phyloP scores from a whole-genome alignment of 2,329 filamentous ascomycete genomes.

The Trichoderma koningii region DNA sequence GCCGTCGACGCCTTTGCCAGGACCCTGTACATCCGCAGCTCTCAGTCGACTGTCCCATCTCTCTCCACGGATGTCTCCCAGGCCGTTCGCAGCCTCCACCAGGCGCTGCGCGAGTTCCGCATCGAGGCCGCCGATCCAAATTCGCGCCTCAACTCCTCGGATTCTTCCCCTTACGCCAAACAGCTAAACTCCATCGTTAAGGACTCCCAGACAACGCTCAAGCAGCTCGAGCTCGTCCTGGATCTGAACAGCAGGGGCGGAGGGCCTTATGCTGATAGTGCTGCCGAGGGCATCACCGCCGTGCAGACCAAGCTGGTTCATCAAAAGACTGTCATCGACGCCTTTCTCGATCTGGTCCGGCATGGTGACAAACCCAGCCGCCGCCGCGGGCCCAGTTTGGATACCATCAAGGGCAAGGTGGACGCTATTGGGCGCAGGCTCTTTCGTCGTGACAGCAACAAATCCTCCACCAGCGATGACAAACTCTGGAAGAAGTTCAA shows the following conservation, averaged over 20 bases:
- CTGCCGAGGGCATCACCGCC: constrained; percentile 45
- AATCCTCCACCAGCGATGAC: constrained; percentile 48
- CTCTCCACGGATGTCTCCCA: constrained; percentile 53
- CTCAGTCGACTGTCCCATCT: constrained; percentile 46
- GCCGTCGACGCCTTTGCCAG: constrained; percentile 58
- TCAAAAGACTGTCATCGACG: constrained; percentile 56
- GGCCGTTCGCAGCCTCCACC: constrained; percentile 56
- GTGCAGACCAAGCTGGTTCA: constrained; percentile 51
- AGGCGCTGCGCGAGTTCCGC: constrained; percentile 59
- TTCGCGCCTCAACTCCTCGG: constrained; percentile 53
- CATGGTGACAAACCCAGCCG: constrained; percentile 44
- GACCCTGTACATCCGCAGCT: constrained; percentile 57
- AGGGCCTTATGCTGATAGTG: constrained; percentile 37
- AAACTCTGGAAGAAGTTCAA: constrained; percentile 61
- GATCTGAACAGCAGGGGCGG: constrained; percentile 47
- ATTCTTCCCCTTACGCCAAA: constrained; percentile 48
- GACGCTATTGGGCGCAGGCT: constrained; percentile 58
- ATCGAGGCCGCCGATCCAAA: constrained; percentile 59
- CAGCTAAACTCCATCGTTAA: constrained; percentile 56
- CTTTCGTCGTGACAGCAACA: constrained; percentile 46
- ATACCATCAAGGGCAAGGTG: constrained; percentile 62
- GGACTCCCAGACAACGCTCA: constrained; percentile 57
- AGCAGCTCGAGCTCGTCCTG: constrained; percentile 56
- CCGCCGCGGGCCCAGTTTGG: constrained; percentile 45
- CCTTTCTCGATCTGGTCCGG: constrained; percentile 61